A percentile compares a stretch with the other conserved stretches of the same genome.
phyloP scores from a whole-genome alignment of 2,329 filamentous ascomycete genomes.

The Dactylellina sp. region DNA sequence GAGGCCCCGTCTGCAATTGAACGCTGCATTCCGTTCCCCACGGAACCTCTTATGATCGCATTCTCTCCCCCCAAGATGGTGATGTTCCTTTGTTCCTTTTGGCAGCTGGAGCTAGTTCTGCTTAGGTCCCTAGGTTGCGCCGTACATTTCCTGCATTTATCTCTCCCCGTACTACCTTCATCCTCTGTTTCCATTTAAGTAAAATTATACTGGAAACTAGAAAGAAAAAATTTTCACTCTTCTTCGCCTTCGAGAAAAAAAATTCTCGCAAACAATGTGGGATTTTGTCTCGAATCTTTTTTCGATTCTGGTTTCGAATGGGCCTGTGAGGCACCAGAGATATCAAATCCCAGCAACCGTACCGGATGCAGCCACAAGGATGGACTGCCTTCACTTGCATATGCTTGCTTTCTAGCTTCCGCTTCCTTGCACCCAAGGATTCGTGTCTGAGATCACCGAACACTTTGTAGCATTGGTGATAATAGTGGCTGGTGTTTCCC shows the following conservation, averaged over 20 bases:
- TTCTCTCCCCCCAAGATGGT: constrained; percentile 34
- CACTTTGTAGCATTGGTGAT: constrained; percentile 31
- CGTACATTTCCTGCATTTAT: constrained; percentile 20
- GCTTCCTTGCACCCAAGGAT: constrained; percentile 45
- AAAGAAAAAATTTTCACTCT: constrained; percentile 30
- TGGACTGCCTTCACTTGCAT: constrained; percentile 48
- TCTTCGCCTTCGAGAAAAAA: constrained; percentile 15
- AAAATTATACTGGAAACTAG: constrained; percentile 30
- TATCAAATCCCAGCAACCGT: constrained; percentile 50
- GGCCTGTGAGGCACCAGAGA: constrained; percentile 18
- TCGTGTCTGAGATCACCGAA: constrained; percentile 54
- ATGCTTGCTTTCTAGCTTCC: constrained; percentile 52
- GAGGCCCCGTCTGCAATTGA: constrained; percentile 49
- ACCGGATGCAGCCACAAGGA: constrained; percentile 57
- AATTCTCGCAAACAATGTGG: constrained; percentile 38
- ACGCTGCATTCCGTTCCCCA: constrained; percentile 56
- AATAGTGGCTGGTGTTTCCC: constrained; percentile 55
- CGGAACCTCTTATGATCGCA: constrained; percentile 33
- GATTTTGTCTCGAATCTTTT: constrained; percentile 47
- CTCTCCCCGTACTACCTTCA: constrained; percentile 12
- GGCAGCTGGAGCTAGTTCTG: constrained; percentile 17
- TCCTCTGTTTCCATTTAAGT: constrained; percentile 44
- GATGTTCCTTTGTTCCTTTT: constrained; percentile 51
- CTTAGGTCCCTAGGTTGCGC: constrained; percentile 1
- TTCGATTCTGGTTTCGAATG: constrained; percentile 25